Evolutionary conservation across 2,329 filamentous ascomycete genomes (phyloP).

Genomic region (Alternaria viburni): DNA sequence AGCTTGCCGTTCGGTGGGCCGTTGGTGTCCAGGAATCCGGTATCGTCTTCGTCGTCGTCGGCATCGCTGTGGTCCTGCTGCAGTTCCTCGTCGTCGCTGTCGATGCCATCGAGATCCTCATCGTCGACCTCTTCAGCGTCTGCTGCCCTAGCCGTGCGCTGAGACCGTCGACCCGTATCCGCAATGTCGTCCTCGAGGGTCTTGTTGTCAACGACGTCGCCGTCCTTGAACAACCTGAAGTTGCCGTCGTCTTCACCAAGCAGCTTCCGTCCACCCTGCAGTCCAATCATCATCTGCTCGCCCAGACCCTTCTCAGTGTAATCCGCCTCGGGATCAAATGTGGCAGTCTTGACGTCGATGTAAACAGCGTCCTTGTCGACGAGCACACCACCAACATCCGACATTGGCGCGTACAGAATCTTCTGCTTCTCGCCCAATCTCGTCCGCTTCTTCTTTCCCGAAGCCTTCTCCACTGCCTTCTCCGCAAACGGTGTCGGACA

Average conservation of each 20-base stretch:
- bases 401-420: slow-evolving; percentile 95
- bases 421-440: slow-evolving; percentile 96
- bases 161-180: slow-evolving; percentile 63
- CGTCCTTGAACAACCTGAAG: slow-evolving; percentile 83
- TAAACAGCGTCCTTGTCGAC: slow-evolving; percentile 98
- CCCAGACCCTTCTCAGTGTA: slow-evolving; percentile 83
- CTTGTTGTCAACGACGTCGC: slow-evolving; percentile 65
- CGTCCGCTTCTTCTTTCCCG: slow-evolving; percentile 79
- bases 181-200: slow-evolving; percentile 61
- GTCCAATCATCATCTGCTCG: slow-evolving; percentile 89
- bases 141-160: slow-evolving; percentile 58
- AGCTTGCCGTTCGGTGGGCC: slow-evolving; percentile 49
- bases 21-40: slow-evolving; percentile 50
- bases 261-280: slow-evolving; percentile 82
- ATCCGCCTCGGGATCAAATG: slow-evolving; percentile 70
- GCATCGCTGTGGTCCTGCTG: slow-evolving; percentile 55
- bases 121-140: slow-evolving; percentile 59
- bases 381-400: slow-evolving; percentile 91
- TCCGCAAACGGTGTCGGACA: slow-evolving; percentile 94
- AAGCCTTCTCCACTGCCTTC: slow-evolving; percentile 81
- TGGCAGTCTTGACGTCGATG: slow-evolving; percentile 74
- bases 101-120: slow-evolving; percentile 56
- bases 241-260: slow-evolving; percentile 83
- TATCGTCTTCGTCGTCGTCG: slow-evolving; percentile 60
- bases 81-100: slow-evolving; percentile 62